Conservation (phyloP, 441 rosid genomes). For the Capsella rubella region DNA sequence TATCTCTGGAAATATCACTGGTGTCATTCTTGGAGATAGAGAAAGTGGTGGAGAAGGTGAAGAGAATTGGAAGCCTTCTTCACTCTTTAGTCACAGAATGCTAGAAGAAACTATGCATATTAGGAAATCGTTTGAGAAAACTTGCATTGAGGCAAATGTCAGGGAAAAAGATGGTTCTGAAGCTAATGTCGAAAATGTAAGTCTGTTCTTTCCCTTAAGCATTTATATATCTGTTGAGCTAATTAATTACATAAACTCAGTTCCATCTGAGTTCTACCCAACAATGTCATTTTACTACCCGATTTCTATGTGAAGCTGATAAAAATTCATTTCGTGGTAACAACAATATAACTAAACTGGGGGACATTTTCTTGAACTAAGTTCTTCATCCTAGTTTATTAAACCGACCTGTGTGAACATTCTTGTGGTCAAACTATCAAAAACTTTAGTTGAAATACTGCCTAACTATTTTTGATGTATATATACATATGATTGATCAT, state of each 20-base stretch:
- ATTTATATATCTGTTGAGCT: constrained; percentile 21
- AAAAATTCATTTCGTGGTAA: not conserved
- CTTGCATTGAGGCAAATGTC: constrained; percentile 32
- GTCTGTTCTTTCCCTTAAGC: constrained; percentile 17
- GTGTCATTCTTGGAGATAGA: constrained; percentile 54
- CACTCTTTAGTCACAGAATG: constrained; percentile 13
- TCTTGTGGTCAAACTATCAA: not conserved
- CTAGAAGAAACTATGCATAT: constrained; percentile 21
- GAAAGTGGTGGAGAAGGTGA: constrained; percentile 58
- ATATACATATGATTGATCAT: not conserved
- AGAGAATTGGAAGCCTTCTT: constrained; percentile 39
- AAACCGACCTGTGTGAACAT: not conserved
- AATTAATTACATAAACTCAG: not conserved
- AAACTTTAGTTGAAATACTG: not conserved
- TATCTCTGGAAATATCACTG: constrained; percentile 44
- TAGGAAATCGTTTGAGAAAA: constrained; percentile 43
- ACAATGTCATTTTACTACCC: not conserved
- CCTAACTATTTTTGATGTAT: not conserved
- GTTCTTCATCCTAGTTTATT: not conserved
- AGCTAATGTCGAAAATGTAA: constrained; percentile 31
- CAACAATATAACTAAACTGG: not conserved
- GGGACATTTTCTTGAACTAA: not conserved
- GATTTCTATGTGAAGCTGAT: not conserved
- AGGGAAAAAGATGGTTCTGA: constrained; percentile 30
- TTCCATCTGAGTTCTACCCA: not conserved